phyloP scores from a whole-genome alignment of 2,329 filamentous ascomycete genomes.

The Nothomitra cinnamomea region DNA sequence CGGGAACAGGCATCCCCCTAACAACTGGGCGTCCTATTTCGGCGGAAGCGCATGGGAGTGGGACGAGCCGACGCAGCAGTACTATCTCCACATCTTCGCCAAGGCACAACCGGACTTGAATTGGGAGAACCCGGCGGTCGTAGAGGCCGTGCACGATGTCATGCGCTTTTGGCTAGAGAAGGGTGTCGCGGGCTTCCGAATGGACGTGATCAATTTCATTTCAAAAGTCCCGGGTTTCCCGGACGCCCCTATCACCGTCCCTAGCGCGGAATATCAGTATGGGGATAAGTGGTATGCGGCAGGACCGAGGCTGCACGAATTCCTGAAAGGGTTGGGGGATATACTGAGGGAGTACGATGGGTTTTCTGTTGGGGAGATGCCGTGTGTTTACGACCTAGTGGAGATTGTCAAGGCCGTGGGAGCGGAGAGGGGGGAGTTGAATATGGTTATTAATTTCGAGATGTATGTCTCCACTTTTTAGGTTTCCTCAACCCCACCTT shows the following conservation, averaged over 20 bases:
- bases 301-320: constrained; percentile 41
- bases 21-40: constrained; percentile 32
- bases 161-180: constrained; percentile 67
- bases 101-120: constrained; percentile 71
- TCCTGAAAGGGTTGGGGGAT: constrained; percentile 34
- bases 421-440: constrained; percentile 24
- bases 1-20: constrained; percentile 40
- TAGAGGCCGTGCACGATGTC: constrained; percentile 52
- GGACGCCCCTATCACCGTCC: constrained; percentile 30
- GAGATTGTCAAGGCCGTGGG: constrained; percentile 27
- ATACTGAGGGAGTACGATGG: constrained; percentile 39
- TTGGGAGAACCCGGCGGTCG: constrained; percentile 55
- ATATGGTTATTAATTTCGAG: constrained; percentile 22
- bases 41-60: constrained; percentile 43
- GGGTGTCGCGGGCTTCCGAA: constrained; percentile 57
- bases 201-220: constrained; percentile 60
- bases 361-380: constrained; percentile 46
- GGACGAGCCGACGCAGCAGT: constrained; percentile 55
- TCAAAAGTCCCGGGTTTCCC: constrained; percentile 43
- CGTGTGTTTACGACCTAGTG: constrained; percentile 28
- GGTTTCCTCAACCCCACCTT: not conserved
- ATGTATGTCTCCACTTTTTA: not conserved
- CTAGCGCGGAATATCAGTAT: constrained; percentile 27
- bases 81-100: constrained; percentile 62
- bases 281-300: constrained; percentile 35